Evolutionary conservation across 495 filamentous ascomycete genomes (phyloP).

Genomic region (Trichocladium uniseriatum): DNA sequence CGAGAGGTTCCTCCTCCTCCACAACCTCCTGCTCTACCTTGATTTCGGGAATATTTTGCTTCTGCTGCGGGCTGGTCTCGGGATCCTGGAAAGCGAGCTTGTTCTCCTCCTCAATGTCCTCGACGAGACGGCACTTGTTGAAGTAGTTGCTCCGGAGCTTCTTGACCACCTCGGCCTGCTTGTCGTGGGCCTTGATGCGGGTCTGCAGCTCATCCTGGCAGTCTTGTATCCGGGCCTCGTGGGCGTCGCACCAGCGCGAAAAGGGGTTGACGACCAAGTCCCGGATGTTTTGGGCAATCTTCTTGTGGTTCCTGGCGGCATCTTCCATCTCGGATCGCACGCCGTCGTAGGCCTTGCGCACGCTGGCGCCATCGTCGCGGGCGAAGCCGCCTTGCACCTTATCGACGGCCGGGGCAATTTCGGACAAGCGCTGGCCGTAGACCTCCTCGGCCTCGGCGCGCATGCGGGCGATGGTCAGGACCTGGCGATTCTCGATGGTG

Average conservation of each 20-base stretch:
- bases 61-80: conserved; percentile 40
- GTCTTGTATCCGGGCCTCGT: conserved; percentile 79
- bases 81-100: conserved; percentile 94
- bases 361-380: conserved; percentile 92
- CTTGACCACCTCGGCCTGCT: conserved; percentile 78
- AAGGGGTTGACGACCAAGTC: conserved; percentile 93
- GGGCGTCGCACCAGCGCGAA: conserved; percentile 87
- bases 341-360: conserved; percentile 94
- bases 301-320: conserved; percentile 80
- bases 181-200: conserved; percentile 85
- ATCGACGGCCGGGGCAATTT: conserved; percentile 77
- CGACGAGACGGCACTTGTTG: conserved; percentile 93
- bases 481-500: conserved; percentile 86
- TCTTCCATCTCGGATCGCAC: conserved; percentile 91
- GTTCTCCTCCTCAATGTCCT: conserved; percentile 97
- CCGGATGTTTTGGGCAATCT: conserved; percentile 90
- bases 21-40: conserved; percentile 43
- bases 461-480: conserved; percentile 83
- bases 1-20: conserved; percentile 68
- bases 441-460: conserved; percentile 91
- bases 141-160: conserved; percentile 94
- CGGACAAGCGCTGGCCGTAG: conserved; percentile 71
- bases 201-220: conserved; percentile 88
- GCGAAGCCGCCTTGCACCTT: conserved; percentile 75
- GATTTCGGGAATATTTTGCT: conserved; percentile 46